Conservation (phyloP, 2,329 filamentous ascomycete species). For the Ceratocystis variospora region DNA sequence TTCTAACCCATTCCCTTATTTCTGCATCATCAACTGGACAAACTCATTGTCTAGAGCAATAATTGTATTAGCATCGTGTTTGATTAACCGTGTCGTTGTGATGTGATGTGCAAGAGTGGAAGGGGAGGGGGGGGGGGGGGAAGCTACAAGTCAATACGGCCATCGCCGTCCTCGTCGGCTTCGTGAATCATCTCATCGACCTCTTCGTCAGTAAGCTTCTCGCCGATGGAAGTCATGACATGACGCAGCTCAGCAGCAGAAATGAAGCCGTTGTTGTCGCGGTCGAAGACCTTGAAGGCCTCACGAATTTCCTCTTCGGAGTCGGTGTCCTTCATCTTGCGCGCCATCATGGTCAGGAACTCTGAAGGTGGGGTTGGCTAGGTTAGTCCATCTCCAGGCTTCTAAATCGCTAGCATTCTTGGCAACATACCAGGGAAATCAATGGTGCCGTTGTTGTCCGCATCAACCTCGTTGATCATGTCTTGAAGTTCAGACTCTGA, state of each 20-base stretch:
- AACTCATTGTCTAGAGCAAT: slow-evolving; percentile 64
- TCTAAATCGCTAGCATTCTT: neutral
- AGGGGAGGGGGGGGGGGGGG: too few relatives aligned
- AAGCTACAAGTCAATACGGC: slow-evolving; percentile 55
- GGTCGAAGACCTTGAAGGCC: slow-evolving; percentile 80
- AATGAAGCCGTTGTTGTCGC: slow-evolving; percentile 85
- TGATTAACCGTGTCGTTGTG: slow-evolving; percentile 23
- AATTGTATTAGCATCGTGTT: neutral
- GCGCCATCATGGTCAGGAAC: slow-evolving; percentile 86
- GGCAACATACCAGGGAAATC: slow-evolving; percentile 64
- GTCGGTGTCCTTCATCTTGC: slow-evolving; percentile 89
- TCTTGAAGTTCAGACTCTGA: slow-evolving; percentile 83
- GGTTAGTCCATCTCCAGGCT: slow-evolving; percentile 13
- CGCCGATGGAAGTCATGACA: slow-evolving; percentile 83
- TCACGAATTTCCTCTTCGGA: slow-evolving; percentile 84
- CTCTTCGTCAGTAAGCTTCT: slow-evolving; percentile 82
- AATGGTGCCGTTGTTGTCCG: slow-evolving; percentile 85
- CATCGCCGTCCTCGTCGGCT: slow-evolving; percentile 79
- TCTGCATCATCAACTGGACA: slow-evolving; percentile 92
- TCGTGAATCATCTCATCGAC: slow-evolving; percentile 90
- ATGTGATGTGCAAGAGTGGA: neutral
- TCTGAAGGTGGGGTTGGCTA: slow-evolving; percentile 37
- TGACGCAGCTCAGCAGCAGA: slow-evolving; percentile 77
- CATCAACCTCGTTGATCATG: slow-evolving; percentile 90
- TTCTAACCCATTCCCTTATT: slow-evolving; percentile 39